Evolutionary conservation across 2,329 filamentous ascomycete genomes (phyloP).

Genomic region (Madurella mycetomatis): DNA sequence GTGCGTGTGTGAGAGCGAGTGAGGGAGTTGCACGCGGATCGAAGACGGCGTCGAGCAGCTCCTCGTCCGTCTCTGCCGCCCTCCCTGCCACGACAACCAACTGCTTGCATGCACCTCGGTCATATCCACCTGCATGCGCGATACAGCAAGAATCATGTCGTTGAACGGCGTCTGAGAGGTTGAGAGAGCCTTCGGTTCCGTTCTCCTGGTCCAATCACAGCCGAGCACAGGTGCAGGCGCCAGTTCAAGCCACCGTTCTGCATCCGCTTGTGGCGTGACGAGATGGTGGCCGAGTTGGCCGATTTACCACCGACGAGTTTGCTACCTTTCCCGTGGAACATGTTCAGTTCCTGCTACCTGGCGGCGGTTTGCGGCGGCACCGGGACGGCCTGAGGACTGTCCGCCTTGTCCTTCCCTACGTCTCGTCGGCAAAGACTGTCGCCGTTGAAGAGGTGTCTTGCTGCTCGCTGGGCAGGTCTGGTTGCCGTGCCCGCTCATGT

Average conservation of each 20-base stretch:
- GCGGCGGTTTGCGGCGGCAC: too few species aligned
- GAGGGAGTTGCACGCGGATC: background rate
- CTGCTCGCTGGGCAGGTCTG: too few species aligned
- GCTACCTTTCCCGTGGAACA: background rate
- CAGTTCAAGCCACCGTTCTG: conserved; percentile 16
- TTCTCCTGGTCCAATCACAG: conserved; percentile 21
- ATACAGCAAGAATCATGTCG: conserved; percentile 20
- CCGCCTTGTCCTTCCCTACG: background rate
- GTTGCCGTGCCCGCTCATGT: background rate
- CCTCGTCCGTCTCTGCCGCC: conserved; percentile 5
- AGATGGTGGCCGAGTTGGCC: background rate
- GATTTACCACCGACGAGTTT: background rate
- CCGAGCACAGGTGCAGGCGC: conserved; percentile 6
- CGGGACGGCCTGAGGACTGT: background rate
- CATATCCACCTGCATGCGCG: conserved; percentile 17
- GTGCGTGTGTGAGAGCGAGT: too few species aligned
- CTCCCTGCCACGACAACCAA: conserved; percentile 17
- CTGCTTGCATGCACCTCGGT: conserved; percentile 4
- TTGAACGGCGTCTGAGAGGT: conserved; percentile 6
- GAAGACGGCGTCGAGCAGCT: conserved; percentile 10
- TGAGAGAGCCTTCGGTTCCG: conserved; percentile 8
- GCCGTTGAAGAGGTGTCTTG: too few species aligned
- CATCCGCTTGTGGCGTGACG: conserved; percentile 11
- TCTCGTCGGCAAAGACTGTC: too few species aligned
- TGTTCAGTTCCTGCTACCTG: background rate